Conservation (phyloP, 345 rosid species). For the Eucalyptus brandiana region DNA sequence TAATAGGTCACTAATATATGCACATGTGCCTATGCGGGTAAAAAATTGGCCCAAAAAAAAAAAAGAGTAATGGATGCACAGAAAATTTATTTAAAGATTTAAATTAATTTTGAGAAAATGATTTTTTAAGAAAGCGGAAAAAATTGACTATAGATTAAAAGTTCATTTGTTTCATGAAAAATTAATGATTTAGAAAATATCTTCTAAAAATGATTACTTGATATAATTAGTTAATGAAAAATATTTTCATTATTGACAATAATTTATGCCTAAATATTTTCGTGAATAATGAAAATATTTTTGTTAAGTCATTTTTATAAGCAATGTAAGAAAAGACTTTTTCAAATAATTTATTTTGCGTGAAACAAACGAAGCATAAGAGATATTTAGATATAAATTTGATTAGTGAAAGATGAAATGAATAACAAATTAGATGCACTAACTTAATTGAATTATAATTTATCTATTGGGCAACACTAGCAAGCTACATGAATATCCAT, state of each 20-base stretch:
- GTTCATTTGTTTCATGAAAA: too few species aligned
- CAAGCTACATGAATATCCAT: neutral
- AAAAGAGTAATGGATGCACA: neutral
- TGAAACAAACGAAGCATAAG: too few species aligned
- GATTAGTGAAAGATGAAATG: neutral
- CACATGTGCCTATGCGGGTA: neutral
- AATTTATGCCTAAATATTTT: too few species aligned
- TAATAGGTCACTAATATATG: neutral
- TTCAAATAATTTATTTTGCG: too few species aligned
- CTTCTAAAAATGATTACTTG: too few species aligned
- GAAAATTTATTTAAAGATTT: neutral
- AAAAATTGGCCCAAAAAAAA: neutral
- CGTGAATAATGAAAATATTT: fast-evolving
- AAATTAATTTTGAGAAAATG: neutral
- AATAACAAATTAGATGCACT: neutral
- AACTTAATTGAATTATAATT: neutral
- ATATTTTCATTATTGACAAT: too few species aligned
- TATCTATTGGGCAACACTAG: neutral
- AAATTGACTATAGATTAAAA: neutral
- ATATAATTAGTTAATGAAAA: too few species aligned
- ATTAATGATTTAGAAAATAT: too few species aligned
- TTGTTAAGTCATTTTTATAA: too few species aligned
- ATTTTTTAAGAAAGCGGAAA: neutral
- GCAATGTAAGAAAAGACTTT: too few species aligned
- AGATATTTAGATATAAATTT: neutral